Percentiles rank a stretch among this genome's conserved stretches.
Evolutionary conservation across 495 filamentous ascomycete genomes (phyloP).

Genomic region (Penicillium ochrochloron): DNA sequence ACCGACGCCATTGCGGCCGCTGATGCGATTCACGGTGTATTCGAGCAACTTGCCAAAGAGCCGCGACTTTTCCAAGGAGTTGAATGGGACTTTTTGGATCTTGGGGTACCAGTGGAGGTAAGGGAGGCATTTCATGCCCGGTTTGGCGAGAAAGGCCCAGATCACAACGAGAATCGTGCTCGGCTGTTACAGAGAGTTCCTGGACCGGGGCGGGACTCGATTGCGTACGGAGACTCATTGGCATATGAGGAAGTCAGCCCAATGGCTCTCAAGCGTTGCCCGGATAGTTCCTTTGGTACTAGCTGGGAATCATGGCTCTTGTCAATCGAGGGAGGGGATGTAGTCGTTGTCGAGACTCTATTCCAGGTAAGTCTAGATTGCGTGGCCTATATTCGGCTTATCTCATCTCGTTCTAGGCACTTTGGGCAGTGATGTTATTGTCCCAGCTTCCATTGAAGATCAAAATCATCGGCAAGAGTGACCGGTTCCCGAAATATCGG

Average conservation of each 20-base stretch:
- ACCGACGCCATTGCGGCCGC: not conserved
- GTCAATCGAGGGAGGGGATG: conserved; percentile 7
- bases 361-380: not conserved
- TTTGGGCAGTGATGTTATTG: conserved; percentile 3
- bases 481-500: not conserved
- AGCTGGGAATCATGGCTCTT: conserved; percentile 9
- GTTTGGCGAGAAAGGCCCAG: not conserved
- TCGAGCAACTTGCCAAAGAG: not conserved
- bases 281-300: not conserved
- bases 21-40: not conserved
- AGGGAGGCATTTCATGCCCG: not conserved
- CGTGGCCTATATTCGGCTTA: too few species aligned
- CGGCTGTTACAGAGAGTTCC: not conserved
- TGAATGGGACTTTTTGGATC: not conserved
- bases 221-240: not conserved
- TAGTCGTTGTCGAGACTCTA: not conserved
- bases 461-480: not conserved
- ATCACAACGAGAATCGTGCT: not conserved
- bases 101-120: not conserved
- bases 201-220: not conserved
- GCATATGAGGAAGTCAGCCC: conserved; percentile 1
- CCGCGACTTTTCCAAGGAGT: not conserved
- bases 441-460: not conserved
- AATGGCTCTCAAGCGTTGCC: conserved; percentile 1
- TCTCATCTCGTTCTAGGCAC: not conserved